Evolutionary conservation across 352 stramenopile genomes (phyloP).

Genomic region (Phytopythium cucurbitacearum): DNA sequence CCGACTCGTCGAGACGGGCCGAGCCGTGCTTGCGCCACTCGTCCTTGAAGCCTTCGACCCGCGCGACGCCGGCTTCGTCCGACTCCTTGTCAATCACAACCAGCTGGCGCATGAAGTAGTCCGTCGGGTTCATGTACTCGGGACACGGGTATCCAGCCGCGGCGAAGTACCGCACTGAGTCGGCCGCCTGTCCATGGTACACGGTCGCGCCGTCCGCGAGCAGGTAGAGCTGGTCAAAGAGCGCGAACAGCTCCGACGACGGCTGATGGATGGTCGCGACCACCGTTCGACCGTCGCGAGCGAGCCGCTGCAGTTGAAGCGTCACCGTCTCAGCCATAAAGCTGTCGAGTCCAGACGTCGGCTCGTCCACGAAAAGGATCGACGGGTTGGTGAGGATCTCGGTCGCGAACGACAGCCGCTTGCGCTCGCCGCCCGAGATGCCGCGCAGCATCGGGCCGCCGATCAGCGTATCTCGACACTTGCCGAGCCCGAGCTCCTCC

Average conservation of each 20-base stretch:
- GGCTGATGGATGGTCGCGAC: constrained; percentile 85
- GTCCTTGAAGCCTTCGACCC: constrained; percentile 16
- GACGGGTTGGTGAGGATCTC: constrained; percentile 65
- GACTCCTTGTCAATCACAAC: constrained; percentile 25
- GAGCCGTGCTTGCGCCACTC: constrained; percentile 15
- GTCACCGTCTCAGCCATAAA: constrained; percentile 44
- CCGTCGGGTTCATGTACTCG: constrained; percentile 27
- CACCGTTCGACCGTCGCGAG: constrained; percentile 73
- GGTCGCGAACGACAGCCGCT: constrained; percentile 71
- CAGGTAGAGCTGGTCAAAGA: constrained; percentile 34
- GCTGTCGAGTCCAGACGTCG: constrained; percentile 44
- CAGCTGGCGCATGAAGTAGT: constrained; percentile 41
- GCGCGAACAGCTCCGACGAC: constrained; percentile 36
- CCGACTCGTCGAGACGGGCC: neutral
- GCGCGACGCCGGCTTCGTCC: constrained; percentile 14
- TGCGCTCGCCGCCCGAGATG: constrained; percentile 68
- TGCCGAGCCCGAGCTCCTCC: constrained; percentile 34
- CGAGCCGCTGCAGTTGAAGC: constrained; percentile 47
- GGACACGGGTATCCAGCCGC: constrained; percentile 22
- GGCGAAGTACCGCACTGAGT: constrained; percentile 29
- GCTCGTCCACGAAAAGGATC: constrained; percentile 76
- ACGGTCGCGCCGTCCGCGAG: constrained; percentile 21
- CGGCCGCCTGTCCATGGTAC: constrained; percentile 26
- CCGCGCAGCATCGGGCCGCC: constrained; percentile 31
- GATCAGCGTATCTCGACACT: constrained; percentile 42